Conservation (phyloP, 495 filamentous ascomycete species). For the Daldinia concentrica region DNA sequence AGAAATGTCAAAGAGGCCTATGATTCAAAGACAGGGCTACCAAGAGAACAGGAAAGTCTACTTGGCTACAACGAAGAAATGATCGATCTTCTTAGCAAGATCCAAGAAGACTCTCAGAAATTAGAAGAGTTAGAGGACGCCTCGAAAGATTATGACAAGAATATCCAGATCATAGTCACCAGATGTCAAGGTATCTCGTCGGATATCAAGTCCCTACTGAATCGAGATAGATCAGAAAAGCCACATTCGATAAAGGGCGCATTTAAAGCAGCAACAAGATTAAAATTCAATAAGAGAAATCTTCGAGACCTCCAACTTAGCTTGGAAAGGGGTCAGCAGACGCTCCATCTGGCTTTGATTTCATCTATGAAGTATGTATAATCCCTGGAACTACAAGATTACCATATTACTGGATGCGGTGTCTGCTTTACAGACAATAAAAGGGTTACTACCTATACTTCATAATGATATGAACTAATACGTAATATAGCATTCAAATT, state of each 20-base stretch:
- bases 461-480: too few relatives aligned
- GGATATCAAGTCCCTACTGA: neutral
- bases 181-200: neutral
- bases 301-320: neutral
- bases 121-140: neutral
- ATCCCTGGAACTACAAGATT: neutral
- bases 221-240: neutral
- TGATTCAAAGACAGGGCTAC: neutral
- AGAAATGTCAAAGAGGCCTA: neutral
- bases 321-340: neutral
- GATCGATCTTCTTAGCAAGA: neutral
- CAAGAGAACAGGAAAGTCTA: neutral
- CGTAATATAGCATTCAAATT: neutral
- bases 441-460: too few relatives aligned
- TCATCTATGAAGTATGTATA: neutral
- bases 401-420: too few relatives aligned
- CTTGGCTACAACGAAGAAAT: neutral
- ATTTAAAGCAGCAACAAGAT: neutral
- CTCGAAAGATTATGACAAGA: neutral
- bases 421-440: too few relatives aligned
- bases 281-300: neutral
- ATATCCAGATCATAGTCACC: neutral
- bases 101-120: neutral
- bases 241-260: neutral
- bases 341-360: neutral